A percentile compares a stretch with the other conserved stretches of the same genome.
phyloP scores from a whole-genome alignment of 345 rosid species.

The Dovyalis caffra region DNA sequence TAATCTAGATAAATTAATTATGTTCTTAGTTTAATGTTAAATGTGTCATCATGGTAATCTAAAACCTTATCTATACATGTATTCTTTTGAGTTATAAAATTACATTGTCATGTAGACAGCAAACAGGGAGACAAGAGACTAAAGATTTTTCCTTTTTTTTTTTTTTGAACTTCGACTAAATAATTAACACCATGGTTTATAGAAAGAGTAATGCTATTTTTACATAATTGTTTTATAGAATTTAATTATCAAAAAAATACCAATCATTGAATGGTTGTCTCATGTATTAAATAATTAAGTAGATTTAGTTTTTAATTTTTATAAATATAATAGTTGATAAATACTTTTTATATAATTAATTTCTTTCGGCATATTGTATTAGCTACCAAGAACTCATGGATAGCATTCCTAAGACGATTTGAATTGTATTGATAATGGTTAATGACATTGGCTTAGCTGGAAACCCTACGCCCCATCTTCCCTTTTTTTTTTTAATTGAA shows the following conservation, averaged over 20 bases:
- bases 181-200: neutral
- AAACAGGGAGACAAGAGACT: constrained; percentile 26
- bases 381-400: neutral
- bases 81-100: neutral
- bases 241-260: too few relatives aligned
- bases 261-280: too few relatives aligned
- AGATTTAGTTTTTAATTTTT: too few relatives aligned
- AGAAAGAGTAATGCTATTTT: too few relatives aligned
- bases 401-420: neutral
- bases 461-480: too few relatives aligned
- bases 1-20: neutral
- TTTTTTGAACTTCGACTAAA: neutral
- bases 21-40: too few relatives aligned
- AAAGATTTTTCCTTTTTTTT: neutral
- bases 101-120: constrained; percentile 26
- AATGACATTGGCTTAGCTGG: neutral
- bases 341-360: neutral
- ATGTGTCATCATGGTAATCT: constrained; percentile 16
- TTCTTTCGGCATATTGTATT: neutral
- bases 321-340: too few relatives aligned
- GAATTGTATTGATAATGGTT: neutral
- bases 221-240: too few relatives aligned
- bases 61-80: constrained; percentile 5
- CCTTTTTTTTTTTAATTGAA: too few relatives aligned
- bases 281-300: too few relatives aligned